These are phyloP conservation scores for Aphanomyces stellatus DNA, from an alignment of 352 stramenopile species.

Conservation along the genomic window DNA sequence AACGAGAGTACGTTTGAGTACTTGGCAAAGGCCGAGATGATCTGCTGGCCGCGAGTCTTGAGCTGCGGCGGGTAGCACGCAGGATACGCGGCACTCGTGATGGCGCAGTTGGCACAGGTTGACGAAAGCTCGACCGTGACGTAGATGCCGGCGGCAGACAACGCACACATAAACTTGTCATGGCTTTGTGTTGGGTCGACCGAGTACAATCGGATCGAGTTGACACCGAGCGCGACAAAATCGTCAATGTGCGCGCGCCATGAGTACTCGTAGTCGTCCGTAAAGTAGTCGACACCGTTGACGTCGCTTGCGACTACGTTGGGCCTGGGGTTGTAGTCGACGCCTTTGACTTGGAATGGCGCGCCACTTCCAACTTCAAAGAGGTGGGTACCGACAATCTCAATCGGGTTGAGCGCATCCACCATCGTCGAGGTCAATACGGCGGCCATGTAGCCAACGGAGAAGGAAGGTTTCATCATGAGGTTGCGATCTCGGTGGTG, in stretches of 20 bases:
- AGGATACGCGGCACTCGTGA: constrained; percentile 40
- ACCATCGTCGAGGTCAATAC: background rate
- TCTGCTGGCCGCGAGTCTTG: constrained; percentile 64
- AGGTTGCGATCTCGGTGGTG: no score
- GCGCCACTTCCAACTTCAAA: constrained; percentile 64
- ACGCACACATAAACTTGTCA: constrained; percentile 78
- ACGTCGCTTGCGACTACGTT: constrained; percentile 51
- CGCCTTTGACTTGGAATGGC: constrained; percentile 62
- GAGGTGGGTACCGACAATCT: constrained; percentile 70
- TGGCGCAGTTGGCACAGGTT: constrained; percentile 54
- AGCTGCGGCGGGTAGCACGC: constrained; percentile 54
- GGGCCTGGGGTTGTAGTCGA: constrained; percentile 83
- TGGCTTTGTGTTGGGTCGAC: constrained; percentile 66
- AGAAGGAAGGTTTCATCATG: no score
- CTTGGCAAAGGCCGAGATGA: constrained; percentile 73
- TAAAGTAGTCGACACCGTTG: constrained; percentile 82
- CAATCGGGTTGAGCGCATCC: constrained; percentile 19
- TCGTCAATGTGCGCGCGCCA: constrained; percentile 63
- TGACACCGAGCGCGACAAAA: constrained; percentile 54
- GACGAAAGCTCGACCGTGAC: constrained; percentile 55
- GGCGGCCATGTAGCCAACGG: background rate
- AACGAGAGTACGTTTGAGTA: constrained; percentile 68
- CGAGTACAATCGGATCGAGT: constrained; percentile 73
- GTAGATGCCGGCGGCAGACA: constrained; percentile 68
- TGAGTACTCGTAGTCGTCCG: constrained; percentile 49